Conservation (phyloP, 2,329 filamentous ascomycete genomes). For the Cladosporium cucumerinum region DNA sequence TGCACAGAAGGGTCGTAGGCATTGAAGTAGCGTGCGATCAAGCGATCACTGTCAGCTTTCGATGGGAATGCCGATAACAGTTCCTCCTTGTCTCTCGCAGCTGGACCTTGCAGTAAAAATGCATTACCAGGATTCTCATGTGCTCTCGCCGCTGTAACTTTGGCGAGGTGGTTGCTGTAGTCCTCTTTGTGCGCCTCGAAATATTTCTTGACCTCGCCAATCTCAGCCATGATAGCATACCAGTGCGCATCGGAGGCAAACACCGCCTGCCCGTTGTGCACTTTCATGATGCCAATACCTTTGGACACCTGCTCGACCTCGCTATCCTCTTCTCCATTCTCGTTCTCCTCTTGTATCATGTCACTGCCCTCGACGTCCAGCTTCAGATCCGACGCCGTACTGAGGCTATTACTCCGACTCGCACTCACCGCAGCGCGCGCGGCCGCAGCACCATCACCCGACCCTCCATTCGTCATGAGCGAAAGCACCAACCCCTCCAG, state of each 20-base stretch:
- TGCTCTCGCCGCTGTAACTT: conserved; percentile 65
- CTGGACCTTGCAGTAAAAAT: conserved; percentile 71
- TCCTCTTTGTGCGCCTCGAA: conserved; percentile 85
- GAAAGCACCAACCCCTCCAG: conserved; percentile 88
- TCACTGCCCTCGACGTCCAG: conserved; percentile 58
- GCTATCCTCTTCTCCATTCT: conserved; percentile 53
- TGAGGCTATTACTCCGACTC: conserved; percentile 40
- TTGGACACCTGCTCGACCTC: conserved; percentile 56
- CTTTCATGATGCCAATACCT: conserved; percentile 52
- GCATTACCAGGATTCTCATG: conserved; percentile 63
- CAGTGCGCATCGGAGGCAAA: conserved; percentile 53
- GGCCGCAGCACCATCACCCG: conserved; percentile 53
- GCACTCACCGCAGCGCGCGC: conserved; percentile 55
- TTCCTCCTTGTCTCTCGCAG: conserved; percentile 69
- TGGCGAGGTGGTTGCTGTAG: conserved; percentile 74
- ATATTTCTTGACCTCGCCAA: conserved; percentile 90
- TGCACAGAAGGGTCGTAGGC: conserved; percentile 64
- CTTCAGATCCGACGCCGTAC: conserved; percentile 40
- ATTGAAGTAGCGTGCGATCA: conserved; percentile 89
- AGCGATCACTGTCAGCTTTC: conserved; percentile 76
- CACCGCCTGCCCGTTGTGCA: conserved; percentile 47
- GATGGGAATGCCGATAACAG: conserved; percentile 75
- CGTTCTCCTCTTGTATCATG: conserved; percentile 50
- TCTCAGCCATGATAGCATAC: conserved; percentile 58
- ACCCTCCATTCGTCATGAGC: conserved; percentile 84